A percentile compares a stretch with the other conserved stretches of the same genome.
These are phyloP conservation scores for Plantago major DNA, from an alignment of 257 asterid genomes.

Conservation along the genomic window DNA sequence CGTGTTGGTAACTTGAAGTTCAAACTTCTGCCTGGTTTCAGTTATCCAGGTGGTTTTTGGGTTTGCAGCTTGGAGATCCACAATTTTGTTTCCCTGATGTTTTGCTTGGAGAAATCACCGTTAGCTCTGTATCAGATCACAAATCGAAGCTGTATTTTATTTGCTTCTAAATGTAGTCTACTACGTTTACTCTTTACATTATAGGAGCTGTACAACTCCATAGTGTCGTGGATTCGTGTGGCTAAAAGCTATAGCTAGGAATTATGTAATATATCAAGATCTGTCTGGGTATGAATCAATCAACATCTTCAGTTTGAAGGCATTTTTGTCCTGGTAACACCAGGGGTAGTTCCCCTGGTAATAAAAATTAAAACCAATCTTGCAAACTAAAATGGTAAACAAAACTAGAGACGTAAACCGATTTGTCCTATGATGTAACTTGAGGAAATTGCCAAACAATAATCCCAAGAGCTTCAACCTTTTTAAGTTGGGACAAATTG, in stretches of 20 bases:
- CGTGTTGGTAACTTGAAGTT: neutral
- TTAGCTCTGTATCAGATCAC: neutral
- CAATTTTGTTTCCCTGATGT: neutral
- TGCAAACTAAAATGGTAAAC: neutral
- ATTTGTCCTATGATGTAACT: neutral
- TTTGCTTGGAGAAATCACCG: neutral
- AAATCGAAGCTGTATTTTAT: neutral
- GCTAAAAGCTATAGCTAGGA: too few relatives aligned
- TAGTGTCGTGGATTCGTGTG: too few relatives aligned
- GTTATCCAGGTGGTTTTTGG: neutral
- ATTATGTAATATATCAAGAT: neutral
- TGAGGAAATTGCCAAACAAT: slow-evolving; percentile 2
- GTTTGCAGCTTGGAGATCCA: neutral
- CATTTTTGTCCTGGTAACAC: too few relatives aligned
- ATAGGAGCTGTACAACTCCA: neutral
- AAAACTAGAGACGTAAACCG: neutral
- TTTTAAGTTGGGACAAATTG: neutral
- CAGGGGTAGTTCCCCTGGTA: too few relatives aligned
- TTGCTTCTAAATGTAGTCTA: neutral
- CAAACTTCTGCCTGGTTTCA: neutral
- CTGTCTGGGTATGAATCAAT: neutral
- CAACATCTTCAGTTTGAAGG: too few relatives aligned
- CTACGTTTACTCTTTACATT: neutral
- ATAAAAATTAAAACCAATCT: too few relatives aligned
- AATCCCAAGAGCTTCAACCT: neutral